These are phyloP conservation scores for Hanseniaspora clermontiae DNA, from an alignment of 805 yeast genomes.

Conservation along the genomic window DNA sequence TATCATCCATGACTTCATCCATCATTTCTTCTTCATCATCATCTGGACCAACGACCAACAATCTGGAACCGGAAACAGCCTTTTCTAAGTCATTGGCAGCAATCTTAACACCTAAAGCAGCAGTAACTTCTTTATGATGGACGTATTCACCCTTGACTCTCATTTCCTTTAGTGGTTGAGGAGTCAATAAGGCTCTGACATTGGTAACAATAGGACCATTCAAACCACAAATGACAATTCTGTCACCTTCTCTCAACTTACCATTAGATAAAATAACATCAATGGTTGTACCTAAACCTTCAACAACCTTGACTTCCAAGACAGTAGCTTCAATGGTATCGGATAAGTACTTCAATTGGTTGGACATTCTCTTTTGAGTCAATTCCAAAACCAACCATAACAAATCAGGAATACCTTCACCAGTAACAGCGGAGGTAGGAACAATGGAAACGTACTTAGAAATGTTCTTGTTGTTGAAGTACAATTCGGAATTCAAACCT, in stretches of 20 bases:
- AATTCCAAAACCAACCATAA: constrained; percentile 88
- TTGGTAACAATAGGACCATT: constrained; percentile 96
- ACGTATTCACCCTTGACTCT: constrained; percentile 94
- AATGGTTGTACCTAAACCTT: constrained; percentile 97
- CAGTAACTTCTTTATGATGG: constrained; percentile 95
- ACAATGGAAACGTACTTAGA: constrained; percentile 89
- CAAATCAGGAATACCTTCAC: constrained; percentile 99
- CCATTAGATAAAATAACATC: constrained; percentile 98
- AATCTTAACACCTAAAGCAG: constrained; percentile 96
- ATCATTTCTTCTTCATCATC: constrained; percentile 94
- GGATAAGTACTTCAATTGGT: constrained; percentile 90
- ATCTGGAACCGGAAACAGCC: constrained; percentile 97
- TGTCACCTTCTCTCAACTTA: constrained; percentile 84
- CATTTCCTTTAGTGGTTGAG: constrained; percentile 92
- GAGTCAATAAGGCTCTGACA: constrained; percentile 89
- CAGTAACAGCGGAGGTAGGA: constrained; percentile 97
- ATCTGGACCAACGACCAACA: constrained; percentile 87
- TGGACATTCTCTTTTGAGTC: constrained; percentile 97
- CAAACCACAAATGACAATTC: constrained; percentile 91
- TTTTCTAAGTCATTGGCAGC: constrained; percentile 96
- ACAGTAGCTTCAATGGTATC: constrained; percentile 83
- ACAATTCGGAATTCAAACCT: constrained; percentile 93
- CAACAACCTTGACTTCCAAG: constrained; percentile 93
- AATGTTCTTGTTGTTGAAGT: constrained; percentile 88
- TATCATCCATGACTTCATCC: constrained; percentile 98